These are phyloP conservation scores for Kazachstania viticola DNA, from an alignment of 805 yeast species.

Conservation along the genomic window DNA sequence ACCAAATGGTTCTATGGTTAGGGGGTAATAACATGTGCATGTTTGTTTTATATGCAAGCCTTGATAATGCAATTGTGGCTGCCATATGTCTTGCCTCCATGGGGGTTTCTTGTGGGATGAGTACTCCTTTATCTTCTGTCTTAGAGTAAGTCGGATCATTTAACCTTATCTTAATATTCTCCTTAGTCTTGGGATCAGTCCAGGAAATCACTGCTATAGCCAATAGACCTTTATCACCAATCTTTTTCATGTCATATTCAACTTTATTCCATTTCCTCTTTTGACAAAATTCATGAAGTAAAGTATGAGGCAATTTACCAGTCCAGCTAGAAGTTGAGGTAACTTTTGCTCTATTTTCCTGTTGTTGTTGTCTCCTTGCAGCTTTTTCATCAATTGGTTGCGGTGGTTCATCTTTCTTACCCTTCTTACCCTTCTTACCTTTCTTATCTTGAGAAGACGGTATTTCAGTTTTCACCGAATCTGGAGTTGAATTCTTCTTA, in stretches of 20 bases:
- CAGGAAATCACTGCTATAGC: constrained; percentile 57
- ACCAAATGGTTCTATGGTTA: constrained; percentile 72
- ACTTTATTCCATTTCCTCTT: constrained; percentile 84
- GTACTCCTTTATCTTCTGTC: constrained; percentile 35
- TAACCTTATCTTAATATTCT: constrained; percentile 45
- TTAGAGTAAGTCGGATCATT: constrained; percentile 32
- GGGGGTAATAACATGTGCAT: constrained; percentile 80
- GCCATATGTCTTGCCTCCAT: constrained; percentile 83
- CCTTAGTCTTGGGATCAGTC: constrained; percentile 74
- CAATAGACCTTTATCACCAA: constrained; percentile 42
- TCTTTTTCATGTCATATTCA: constrained; percentile 55
- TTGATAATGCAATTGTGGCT: constrained; percentile 77
- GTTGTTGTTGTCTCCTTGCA: constrained; percentile 19
- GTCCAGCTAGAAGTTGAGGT: constrained; percentile 79
- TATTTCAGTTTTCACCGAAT: not conserved
- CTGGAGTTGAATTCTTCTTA: constrained; percentile 5
- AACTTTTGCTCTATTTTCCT: constrained; percentile 35
- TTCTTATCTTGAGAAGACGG: not conserved
- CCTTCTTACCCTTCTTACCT: constrained; percentile 9
- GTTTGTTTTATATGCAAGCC: constrained; percentile 72
- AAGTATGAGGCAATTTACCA: constrained; percentile 81
- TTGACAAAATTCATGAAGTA: constrained; percentile 80
- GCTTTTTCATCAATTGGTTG: constrained; percentile 9
- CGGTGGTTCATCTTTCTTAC: constrained; percentile 6
- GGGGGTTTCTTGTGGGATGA: constrained; percentile 64